These are phyloP conservation scores for Boletus subcaerulescens DNA, from an alignment of 768 basidiomycete species.

Conservation along the genomic window DNA sequence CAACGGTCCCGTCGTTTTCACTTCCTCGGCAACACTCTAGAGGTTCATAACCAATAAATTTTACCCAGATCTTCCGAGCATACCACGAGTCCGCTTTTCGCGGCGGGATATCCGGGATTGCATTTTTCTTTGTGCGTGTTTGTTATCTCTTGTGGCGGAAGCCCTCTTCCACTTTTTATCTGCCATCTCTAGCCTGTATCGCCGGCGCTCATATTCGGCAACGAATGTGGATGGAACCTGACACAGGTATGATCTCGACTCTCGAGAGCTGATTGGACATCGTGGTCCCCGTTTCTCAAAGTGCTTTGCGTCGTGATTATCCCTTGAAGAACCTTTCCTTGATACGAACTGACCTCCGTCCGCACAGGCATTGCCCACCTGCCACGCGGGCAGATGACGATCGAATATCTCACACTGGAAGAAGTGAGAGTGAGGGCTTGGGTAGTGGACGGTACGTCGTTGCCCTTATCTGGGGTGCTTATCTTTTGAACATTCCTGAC, in stretches of 20 bases:
- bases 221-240: neutral
- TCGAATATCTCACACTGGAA: conserved; percentile 40
- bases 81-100: no score
- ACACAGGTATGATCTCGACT: neutral
- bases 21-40: no score
- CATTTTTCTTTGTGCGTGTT: no score
- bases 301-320: conserved; percentile 1
- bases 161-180: no score
- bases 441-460: conserved; percentile 41
- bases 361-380: conserved; percentile 33
- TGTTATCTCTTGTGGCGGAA: no score
- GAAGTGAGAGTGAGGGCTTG: conserved; percentile 39
- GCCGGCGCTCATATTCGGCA: no score
- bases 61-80: no score
- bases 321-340: conserved; percentile 6
- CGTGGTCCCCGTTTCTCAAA: no score
- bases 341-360: conserved; percentile 12
- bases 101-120: no score
- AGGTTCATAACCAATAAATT: no score
- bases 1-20: no score
- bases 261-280: neutral
- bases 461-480: conserved; percentile 3
- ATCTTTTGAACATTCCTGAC: neutral
- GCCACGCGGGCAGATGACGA: conserved; percentile 15
- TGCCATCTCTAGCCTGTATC: no score